Evolutionary conservation across 441 rosid species (phyloP), one percentile per base, ranked within the genome.

Genomic region (Populus hybrid): DNA sequence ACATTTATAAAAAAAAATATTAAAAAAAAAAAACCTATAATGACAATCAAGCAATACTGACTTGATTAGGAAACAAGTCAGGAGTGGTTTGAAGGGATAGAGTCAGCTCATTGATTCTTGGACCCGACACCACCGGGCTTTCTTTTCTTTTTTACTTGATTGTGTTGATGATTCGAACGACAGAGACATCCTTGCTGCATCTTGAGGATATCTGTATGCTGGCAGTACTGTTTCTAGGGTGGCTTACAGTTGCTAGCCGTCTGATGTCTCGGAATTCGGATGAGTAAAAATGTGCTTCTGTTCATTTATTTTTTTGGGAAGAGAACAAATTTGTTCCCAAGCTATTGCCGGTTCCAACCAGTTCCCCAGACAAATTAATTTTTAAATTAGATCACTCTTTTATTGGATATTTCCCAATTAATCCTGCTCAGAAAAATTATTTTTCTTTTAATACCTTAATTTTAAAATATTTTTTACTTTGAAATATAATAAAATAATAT

Each of bases 71-170:
- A 38, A 38, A 9, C 42, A 38, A 38, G 3, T 0, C 9, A 38
- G 42, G 42, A 38, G 42, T 8, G 42, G 3, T 9, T 9, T 38
- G 42, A 38, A 38, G 9, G 9, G 18, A 26, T 7, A 8, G 70
- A 6, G 36, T 73, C 70, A 32, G 78, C 24, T 76, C 72, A 73
- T 74, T 63, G 81, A 30, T 67, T 76, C 5, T 30, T 46, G 84
- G 68, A 28, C 75, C 82, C 75, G 81, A 84, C 81, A 19, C 19
- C n/a, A 57, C 0, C n/a, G 16, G 69, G 81, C 77, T 34, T 34
- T 34, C 1, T 68, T 71, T 67, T 42, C 26, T 10, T 36, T 42
- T 24, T 12, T 6, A 23, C 30, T 7, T 32, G 18, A 0, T 32
- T 67, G 11, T 8, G 19, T 66, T 10, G 7, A 8, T 34, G 14